Conservation (phyloP, 1,139 yeast species). For the Hyphopichia wangnamkhiaoensis region DNA sequence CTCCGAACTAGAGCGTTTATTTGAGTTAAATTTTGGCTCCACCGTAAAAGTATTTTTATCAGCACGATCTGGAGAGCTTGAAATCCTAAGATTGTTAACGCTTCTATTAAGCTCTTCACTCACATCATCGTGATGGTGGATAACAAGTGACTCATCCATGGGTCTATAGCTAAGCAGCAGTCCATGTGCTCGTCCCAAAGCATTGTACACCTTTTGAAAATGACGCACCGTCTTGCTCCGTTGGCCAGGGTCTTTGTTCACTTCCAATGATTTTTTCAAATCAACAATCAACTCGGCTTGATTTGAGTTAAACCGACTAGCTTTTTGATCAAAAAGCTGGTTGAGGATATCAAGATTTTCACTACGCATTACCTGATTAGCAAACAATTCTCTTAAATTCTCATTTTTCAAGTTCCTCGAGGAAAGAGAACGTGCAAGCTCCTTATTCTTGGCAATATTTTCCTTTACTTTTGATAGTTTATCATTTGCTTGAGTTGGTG, state of each 20-base stretch:
- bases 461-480: neutral
- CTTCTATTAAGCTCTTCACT: conserved; percentile 15
- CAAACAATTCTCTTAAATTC: neutral
- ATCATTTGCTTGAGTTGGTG: too few species aligned
- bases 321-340: conserved; percentile 1
- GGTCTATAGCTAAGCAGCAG: conserved; percentile 9
- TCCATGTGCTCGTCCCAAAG: neutral
- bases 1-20: too few species aligned
- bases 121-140: conserved; percentile 10
- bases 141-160: conserved; percentile 14
- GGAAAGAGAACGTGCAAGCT: neutral
- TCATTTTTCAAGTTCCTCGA: conserved; percentile 1
- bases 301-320: neutral
- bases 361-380: neutral
- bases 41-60: neutral
- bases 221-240: neutral
- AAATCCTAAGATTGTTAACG: conserved; percentile 12
- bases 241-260: neutral
- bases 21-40: too few species aligned
- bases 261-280: neutral
- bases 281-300: conserved; percentile 2
- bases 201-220: conserved; percentile 1
- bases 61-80: neutral
- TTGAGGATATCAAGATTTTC: neutral
- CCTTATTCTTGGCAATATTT: neutral